Percentiles rank a stretch among this genome's conserved stretches.
Evolutionary conservation across 805 yeast genomes (phyloP).

Genomic region (Suhomyces pyralidae): DNA sequence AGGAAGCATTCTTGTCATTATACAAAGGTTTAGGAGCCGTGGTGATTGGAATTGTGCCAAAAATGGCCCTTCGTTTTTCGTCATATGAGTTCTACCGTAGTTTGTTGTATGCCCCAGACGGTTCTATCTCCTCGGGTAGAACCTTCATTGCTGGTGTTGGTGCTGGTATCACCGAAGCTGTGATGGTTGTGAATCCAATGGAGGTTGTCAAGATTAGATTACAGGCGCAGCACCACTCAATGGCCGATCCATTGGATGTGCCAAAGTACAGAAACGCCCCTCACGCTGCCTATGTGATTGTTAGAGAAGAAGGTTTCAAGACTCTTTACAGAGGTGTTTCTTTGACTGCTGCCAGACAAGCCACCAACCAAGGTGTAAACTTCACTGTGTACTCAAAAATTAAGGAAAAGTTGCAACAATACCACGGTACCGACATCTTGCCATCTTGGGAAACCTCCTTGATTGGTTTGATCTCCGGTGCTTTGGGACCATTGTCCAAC

Average conservation of each 20-base stretch:
- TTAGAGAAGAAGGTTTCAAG: constrained; percentile 85
- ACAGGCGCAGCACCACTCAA: constrained; percentile 91
- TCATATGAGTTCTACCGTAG: constrained; percentile 88
- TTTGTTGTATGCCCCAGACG: constrained; percentile 59
- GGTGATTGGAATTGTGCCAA: constrained; percentile 94
- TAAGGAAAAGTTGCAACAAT: constrained; percentile 64
- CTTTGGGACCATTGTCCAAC: constrained; percentile 94
- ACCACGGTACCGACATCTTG: constrained; percentile 55
- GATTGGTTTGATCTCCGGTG: constrained; percentile 91
- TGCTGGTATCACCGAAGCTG: constrained; percentile 96
- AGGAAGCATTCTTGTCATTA: constrained; percentile 81
- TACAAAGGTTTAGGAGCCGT: constrained; percentile 98
- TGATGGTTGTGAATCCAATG: constrained; percentile 92
- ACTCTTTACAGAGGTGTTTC: constrained; percentile 93
- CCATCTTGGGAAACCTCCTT: constrained; percentile 94
- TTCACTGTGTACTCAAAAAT: constrained; percentile 91
- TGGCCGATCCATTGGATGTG: constrained; percentile 74
- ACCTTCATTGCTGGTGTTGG: constrained; percentile 93
- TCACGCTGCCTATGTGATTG: constrained; percentile 80
- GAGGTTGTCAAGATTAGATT: constrained; percentile 95
- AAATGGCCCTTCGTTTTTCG: constrained; percentile 96
- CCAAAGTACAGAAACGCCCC: constrained; percentile 92
- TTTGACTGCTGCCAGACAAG: constrained; percentile 95
- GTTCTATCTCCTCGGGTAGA: constrained; percentile 64
- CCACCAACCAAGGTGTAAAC: constrained; percentile 97